Conservation (phyloP, 2,329 filamentous ascomycete species). For the Hymenotorrendiella dingleyae region DNA sequence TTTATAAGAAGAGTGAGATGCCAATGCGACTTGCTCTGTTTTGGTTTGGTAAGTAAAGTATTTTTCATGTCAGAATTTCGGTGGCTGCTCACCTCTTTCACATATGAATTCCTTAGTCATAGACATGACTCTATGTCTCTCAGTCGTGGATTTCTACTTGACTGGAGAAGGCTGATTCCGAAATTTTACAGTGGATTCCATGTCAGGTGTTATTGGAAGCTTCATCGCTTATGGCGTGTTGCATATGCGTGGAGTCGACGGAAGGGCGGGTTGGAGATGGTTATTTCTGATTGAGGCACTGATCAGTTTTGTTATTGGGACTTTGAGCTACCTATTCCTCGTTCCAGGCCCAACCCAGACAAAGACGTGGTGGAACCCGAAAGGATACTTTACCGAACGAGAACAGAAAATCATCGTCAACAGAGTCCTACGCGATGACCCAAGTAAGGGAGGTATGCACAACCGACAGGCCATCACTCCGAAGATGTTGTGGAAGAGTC, state of each 20-base stretch:
- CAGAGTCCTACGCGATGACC: conserved; percentile 47
- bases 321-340: conserved; percentile 50
- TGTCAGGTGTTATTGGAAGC: conserved; percentile 35
- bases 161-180: too few species aligned
- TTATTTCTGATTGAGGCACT: conserved; percentile 51
- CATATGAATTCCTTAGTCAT: too few species aligned
- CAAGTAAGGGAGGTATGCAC: conserved; percentile 49
- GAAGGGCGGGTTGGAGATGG: conserved; percentile 49
- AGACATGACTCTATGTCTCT: too few species aligned
- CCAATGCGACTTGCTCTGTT: conserved; percentile 63
- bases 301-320: conserved; percentile 47
- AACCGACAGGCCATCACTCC: conserved; percentile 51
- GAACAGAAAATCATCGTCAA: conserved; percentile 66
- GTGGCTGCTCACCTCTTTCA: too few species aligned
- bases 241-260: conserved; percentile 42
- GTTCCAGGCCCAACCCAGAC: conserved; percentile 59
- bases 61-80: too few species aligned
- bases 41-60: too few species aligned
- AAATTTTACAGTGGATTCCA: too few species aligned
- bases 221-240: conserved; percentile 53
- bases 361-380: conserved; percentile 44
- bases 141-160: too few species aligned
- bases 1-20: conserved; percentile 66
- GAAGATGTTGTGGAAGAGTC: conserved; percentile 42
- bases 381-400: conserved; percentile 57